Conservation (phyloP, 805 yeast genomes). For the Zygosaccharomyces siamensis region DNA sequence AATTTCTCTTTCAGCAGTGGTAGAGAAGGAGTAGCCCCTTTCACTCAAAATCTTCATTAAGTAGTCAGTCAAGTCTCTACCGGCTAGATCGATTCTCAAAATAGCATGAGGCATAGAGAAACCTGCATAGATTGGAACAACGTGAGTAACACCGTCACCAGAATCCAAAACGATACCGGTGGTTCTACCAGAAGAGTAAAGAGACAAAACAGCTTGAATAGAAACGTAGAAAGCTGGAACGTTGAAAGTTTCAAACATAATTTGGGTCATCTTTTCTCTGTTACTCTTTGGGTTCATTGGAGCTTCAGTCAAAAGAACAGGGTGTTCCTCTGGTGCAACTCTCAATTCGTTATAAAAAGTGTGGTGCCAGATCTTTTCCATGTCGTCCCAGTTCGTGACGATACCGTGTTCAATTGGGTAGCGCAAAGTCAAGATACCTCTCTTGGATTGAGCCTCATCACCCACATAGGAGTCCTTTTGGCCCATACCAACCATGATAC, state of each 20-base stretch:
- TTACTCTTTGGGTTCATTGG: slow-evolving; percentile 99
- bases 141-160: slow-evolving; percentile 99
- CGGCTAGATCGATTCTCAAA: slow-evolving; percentile 97
- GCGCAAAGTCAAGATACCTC: slow-evolving; percentile 98
- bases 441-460: slow-evolving; percentile 99
- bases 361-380: slow-evolving; percentile 99
- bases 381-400: slow-evolving; percentile 99
- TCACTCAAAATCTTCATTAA: slow-evolving; percentile 97
- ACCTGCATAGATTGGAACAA: slow-evolving; percentile 99
- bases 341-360: slow-evolving; percentile 99
- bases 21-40: slow-evolving; percentile 98
- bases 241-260: slow-evolving; percentile 97
- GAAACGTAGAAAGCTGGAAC: slow-evolving; percentile 99
- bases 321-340: slow-evolving; percentile 99
- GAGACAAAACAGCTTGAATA: slow-evolving; percentile 96
- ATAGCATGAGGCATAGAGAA: slow-evolving; percentile 99
- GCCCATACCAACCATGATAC: slow-evolving; percentile 99
- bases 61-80: slow-evolving; percentile 99
- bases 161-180: slow-evolving; percentile 99
- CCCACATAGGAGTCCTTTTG: slow-evolving; percentile 99
- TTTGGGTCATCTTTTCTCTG: slow-evolving; percentile 99
- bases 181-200: slow-evolving; percentile 99
- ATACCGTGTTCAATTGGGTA: slow-evolving; percentile 99
- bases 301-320: slow-evolving; percentile 98
- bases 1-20: slow-evolving; percentile 98